A percentile compares a stretch with the other conserved stretches of the same genome.
phyloP scores from a whole-genome alignment of 371 early-diverging fungal genomes.

The Choanephora cucurbitarum region DNA sequence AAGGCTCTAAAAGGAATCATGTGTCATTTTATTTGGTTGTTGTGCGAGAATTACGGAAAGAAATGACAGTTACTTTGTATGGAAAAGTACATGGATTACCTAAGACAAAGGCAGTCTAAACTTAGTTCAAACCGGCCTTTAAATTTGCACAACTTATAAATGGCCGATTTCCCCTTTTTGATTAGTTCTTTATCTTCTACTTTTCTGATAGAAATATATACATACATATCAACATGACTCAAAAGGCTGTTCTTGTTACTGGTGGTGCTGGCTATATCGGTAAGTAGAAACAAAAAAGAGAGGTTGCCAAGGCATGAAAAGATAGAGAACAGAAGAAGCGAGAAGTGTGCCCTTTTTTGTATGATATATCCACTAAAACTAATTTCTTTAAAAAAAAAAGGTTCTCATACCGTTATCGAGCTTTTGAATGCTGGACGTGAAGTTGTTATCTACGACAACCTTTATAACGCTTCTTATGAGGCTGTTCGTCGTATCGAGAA shows the following conservation, averaged over 20 bases:
- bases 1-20: no score
- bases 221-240: conserved; percentile 19
- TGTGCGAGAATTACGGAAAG: background rate
- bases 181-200: background rate
- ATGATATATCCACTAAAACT: no score
- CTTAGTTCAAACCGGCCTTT: conserved; percentile 7
- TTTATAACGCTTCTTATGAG: conserved; percentile 65
- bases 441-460: conserved; percentile 82
- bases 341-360: no score
- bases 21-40: no score
- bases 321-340: no score
- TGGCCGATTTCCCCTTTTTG: background rate
- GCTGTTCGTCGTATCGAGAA: conserved; percentile 53
- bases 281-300: no score
- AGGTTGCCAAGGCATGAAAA: no score
- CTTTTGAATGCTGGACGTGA: conserved; percentile 70
- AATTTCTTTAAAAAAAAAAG: no score
- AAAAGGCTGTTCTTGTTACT: conserved; percentile 19
- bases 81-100: conserved; percentile 20
- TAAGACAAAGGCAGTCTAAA: conserved; percentile 3
- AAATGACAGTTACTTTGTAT: conserved; percentile 21
- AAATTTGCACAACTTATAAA: conserved; percentile 3
- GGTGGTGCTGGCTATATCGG: no score
- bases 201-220: background rate
- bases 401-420: conserved; percentile 84